Base-by-base conservation (phyloP, 306 rosid genomes). In the Alnus rubra region DNA sequence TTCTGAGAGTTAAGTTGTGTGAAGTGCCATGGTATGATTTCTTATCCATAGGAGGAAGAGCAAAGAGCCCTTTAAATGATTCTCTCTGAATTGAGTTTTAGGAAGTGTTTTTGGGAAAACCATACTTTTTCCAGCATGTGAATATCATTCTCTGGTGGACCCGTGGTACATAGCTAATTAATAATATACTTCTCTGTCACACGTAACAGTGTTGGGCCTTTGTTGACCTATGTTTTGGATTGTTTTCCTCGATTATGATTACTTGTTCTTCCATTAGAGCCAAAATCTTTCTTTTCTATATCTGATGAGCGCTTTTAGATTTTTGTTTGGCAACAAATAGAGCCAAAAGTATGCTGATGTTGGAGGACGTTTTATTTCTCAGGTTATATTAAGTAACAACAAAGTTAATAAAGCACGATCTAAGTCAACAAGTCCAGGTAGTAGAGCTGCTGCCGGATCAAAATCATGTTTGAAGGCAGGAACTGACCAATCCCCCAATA, bases 381-480 rank as follows among this genome's bases (percentile, higher is more conserved):
- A 88, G 90, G 86, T 31, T 69, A 74, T 23, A 51, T 78, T 80
- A 18, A 48, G 49, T 65, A 71, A 75, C 83, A 74, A 72, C 81
- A 83, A 73, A 76, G 72, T 74, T 63, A 75, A 65, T 78, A 77
- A 76, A 84, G 69, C 62, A 75, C 83, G 52, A 65, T 80, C 58
- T 33, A 82, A 79, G 82, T 77, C 83, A 74, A 85, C 80, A 64
- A 79, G 52, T 78, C 79, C 69, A 16, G 82, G 79, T 19, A 81
- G 67, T 62, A 74, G 23, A 77, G 71, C 78, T 60, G 79, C 72
- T 75, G 58, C 77, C 23, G 78, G 79, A 80, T 44, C 67, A 62
- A 53, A 81, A 65, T 62, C 67, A 54, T 77, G 87, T 78, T 78
- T 67, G 6, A 86, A 84, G 87, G 51, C 55, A 50, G 80, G 82